Evolutionary conservation across 768 basidiomycete genomes (phyloP).

Genomic region (Cyclocybe aegerita): DNA sequence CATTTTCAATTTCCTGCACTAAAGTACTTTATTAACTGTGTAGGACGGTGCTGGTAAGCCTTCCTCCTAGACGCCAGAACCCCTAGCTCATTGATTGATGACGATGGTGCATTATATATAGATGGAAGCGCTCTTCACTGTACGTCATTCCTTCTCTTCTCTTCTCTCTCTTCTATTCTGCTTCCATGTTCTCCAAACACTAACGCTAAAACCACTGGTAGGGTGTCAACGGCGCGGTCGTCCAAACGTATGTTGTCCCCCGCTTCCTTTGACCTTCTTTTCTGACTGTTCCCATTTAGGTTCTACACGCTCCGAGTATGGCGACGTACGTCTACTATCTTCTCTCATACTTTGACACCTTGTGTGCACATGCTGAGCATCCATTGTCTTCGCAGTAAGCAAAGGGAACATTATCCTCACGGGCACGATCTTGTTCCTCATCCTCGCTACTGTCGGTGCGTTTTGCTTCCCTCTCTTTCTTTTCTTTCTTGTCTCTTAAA

Average conservation of each 20-base stretch:
- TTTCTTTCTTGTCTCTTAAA: neutral
- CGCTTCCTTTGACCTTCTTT: neutral
- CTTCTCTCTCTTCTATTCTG: too few relatives aligned
- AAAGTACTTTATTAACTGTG: neutral
- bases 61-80: neutral
- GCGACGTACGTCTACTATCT: slow-evolving; percentile 30
- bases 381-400: slow-evolving; percentile 31
- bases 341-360: too few relatives aligned
- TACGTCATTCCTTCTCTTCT: slow-evolving; percentile 17
- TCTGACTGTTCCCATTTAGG: slow-evolving; percentile 19
- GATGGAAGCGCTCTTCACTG: slow-evolving; percentile 48
- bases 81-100: neutral
- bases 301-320: slow-evolving; percentile 53
- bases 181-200: neutral
- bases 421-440: slow-evolving; percentile 29
- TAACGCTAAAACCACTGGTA: slow-evolving; percentile 21
- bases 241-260: slow-evolving; percentile 41
- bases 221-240: slow-evolving; percentile 50
- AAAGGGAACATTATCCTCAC: slow-evolving; percentile 34
- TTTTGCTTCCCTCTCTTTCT: neutral
- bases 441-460: slow-evolving; percentile 32
- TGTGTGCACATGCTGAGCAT: too few relatives aligned
- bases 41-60: slow-evolving; percentile 40
- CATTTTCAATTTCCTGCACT: neutral
- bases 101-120: slow-evolving; percentile 11